Base-by-base conservation (phyloP, 257 asterid species). In the Solanum peruvianum region DNA sequence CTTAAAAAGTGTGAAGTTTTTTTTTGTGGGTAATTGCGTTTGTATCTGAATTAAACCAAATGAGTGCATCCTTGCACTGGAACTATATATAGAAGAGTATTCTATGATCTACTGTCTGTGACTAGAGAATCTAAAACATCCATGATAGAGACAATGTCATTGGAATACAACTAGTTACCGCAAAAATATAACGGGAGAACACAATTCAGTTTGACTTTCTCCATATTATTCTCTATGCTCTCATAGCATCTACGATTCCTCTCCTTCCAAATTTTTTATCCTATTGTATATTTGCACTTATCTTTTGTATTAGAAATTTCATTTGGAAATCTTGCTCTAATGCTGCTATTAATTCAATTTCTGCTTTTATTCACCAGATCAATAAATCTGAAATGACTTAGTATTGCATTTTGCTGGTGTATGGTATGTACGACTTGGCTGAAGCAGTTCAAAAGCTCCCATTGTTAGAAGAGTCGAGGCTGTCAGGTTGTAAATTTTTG, bases 311-410 rank as follows among this genome's bases (percentile, higher is more conserved):
- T n/a, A 12, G 37, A n/a, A 27, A 66, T 60, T 12, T 16, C 15
- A 31, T 27, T 66, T 25, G 73, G 73, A n/a, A 66, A 27, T 66
- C 20, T 66, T 27, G 73, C 33, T 66, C 37, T 14, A 66, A 13
- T 66, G 16, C 35, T 66, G 73, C 35, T 31, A 25, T 66, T 66
- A 25, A 66, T 66, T 66, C 73, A 66, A 11, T 66, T 21, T 25
- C 9, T 66, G 37, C 37, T 66, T 66, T 66, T 66, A 27, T 66
- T 66, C 35, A 78, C 64, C 91, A 92, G 91, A 81, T 83, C 82
- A 42, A 71, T 85, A 78, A 83, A 73, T 37, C 91, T 92, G 44
- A 89, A 56, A 80, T 81, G 88, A 47, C 93, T 90, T 86, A 90
- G 84, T 60, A 89, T 90, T 56, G 89, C 72, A 60, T 25, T 83